Evolutionary conservation across 495 filamentous ascomycete genomes (phyloP), one percentile per base, ranked within the genome.

Genomic region (Podospora conica): DNA sequence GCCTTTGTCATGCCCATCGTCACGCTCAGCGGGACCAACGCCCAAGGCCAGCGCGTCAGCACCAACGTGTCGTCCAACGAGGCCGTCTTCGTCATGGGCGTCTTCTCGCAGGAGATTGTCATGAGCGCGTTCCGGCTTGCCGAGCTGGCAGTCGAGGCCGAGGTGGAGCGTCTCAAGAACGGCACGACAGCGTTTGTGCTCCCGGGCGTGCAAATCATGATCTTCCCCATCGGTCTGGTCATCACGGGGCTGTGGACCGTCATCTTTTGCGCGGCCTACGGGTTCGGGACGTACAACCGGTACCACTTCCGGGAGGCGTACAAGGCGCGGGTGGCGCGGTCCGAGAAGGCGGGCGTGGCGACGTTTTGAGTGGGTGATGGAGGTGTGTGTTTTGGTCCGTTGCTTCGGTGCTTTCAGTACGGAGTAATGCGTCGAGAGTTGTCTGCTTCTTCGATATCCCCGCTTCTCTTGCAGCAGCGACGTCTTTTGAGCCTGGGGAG

Each of bases 181-280:
- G 79, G 79, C 63, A 79, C 69, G 0, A 74, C 77, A n/a, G 77
- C 82, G 0, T 92, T 90, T 71, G 80, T 88, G 1, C 74, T 91
- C 1, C 89, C 89, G 0, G 90, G 90, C 3, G 84, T 83, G 33
- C 82, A 82, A 24, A 83, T 92, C 57, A 75, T 86, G 58, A 87
- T 89, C 60, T 88, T 90, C 75, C 90, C 90, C 1, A 76, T 86
- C 21, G 89, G 90, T 9, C 74, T 89, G 9, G 77, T 91, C 68
- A 78, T 92, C 63, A 91, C 86, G 10, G 77, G 83, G 55, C 69
- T 83, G 22, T 93, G 91, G 86, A 70, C 83, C 0, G 63, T 82
- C 0, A 31, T 89, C 2, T 84, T 87, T 21, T 48, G 86, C 24
- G 71, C 70, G 0, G 83, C 82, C 28, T 86, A 90, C 59, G 87